phyloP scores from a whole-genome alignment of 2,329 filamentous ascomycete species.

The Herpotrichia juniperi region DNA sequence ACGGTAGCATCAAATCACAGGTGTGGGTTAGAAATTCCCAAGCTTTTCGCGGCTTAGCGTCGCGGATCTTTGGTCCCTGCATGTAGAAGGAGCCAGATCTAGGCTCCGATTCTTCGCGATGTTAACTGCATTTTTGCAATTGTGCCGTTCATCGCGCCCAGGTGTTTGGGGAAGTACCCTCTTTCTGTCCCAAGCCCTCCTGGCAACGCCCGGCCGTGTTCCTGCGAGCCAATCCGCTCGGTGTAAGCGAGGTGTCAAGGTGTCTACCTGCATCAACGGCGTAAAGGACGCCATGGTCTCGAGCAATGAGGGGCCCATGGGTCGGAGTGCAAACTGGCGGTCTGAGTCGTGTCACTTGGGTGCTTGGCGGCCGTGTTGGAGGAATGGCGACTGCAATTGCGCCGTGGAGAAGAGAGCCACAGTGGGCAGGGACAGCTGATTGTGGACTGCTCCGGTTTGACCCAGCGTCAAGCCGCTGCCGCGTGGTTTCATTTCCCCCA shows the following conservation, averaged over 20 bases:
- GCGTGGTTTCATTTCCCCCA: not conserved
- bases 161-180: not conserved
- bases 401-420: constrained; percentile 3
- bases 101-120: constrained; percentile 5
- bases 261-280: not conserved
- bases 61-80: constrained; percentile 12
- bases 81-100: constrained; percentile 18
- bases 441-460: constrained; percentile 4
- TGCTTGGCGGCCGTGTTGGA: constrained; percentile 11
- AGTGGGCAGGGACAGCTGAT: not conserved
- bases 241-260: not conserved
- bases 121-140: not conserved
- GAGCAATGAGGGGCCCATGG: constrained; percentile 4
- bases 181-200: not conserved
- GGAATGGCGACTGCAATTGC: constrained; percentile 4
- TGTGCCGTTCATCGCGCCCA: not conserved
- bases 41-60: not conserved
- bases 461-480: not conserved
- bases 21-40: not conserved
- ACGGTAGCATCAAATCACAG: not conserved
- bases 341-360: constrained; percentile 22
- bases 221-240: not conserved
- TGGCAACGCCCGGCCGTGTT: not conserved
- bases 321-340: constrained; percentile 30
- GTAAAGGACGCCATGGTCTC: constrained; percentile 8